Evolutionary conservation across 2,329 filamentous ascomycete genomes (phyloP), one percentile per base, ranked within the genome.

Genomic region (Hypomyces rosellus): DNA sequence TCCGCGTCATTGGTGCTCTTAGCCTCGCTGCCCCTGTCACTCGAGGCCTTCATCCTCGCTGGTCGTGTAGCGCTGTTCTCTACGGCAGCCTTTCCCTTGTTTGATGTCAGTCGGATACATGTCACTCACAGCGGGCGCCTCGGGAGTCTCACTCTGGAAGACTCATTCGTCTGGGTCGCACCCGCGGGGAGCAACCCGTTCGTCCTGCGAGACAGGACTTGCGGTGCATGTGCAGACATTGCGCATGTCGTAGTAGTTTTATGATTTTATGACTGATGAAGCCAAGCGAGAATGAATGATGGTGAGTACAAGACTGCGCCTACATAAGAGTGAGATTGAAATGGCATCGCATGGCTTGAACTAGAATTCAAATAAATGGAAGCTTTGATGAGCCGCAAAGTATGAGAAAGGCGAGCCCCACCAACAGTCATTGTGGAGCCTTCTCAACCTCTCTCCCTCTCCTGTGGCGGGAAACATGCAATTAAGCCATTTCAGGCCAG

Each of bases 161-260:
- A 50, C 40, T 65, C 65, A 46, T 57, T 57, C 13, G 57, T 53
- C 52, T 63, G 62, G 52, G 55, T 56, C 36, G 57, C 45, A 40
- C 59, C 47, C 33, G 55, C 46, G 41, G 59, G 57, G 50, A 58
- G 52, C 48, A 58, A 52, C 52, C 65, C 67, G 52, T 69, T 67
- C 52, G 65, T 55, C 63, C 62, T 65, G 54, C 66, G 65, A 55
- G 65, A 59, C 56, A 68, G 58, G 57, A 67, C 59, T 59, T 69
- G 64, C 36, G 67, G 65, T 53, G 64, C 54, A 54, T 62, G 59
- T 49, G 61, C 56, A 55, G 67, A 66, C 67, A 70, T 70, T 57
- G 61, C 59, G 65, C 67, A 66, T 67, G 55, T 61, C 63, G 58
- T 45, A 58, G 50, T 34, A 49, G 41, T 47, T 20, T 39, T n/a